Conservation (phyloP, 371 early-diverging fungal genomes). For the Rhizopus sp. region DNA sequence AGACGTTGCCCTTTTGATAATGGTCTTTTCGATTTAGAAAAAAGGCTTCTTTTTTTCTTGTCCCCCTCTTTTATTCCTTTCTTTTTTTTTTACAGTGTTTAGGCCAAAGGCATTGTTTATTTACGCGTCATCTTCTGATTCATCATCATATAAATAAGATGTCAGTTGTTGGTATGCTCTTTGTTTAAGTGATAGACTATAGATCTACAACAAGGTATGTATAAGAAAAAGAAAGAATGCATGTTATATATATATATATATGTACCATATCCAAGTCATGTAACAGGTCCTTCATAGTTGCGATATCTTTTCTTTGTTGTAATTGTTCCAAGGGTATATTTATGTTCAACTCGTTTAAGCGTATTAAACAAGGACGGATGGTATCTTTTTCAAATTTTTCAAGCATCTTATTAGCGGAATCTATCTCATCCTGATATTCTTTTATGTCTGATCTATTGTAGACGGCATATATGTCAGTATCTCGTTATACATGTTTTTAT, state of each 20-base stretch:
- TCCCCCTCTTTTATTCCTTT: no score
- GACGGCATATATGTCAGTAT: not conserved
- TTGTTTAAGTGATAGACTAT: slow-evolving; percentile 7
- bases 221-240: not conserved
- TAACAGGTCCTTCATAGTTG: not conserved
- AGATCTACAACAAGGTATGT: not conserved
- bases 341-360: slow-evolving; percentile 4
- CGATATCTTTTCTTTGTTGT: not conserved
- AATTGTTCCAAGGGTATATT: slow-evolving; percentile 1
- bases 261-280: slow-evolving; percentile 8
- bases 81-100: no score
- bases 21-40: no score
- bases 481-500: no score
- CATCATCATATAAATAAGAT: slow-evolving; percentile 3
- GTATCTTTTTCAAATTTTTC: slow-evolving; percentile 11
- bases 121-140: not conserved
- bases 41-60: no score
- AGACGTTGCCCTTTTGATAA: no score
- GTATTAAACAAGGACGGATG: slow-evolving; percentile 7
- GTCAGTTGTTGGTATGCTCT: slow-evolving; percentile 17
- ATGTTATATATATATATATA: no score
- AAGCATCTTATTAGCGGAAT: slow-evolving; percentile 1
- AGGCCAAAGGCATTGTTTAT: no score
- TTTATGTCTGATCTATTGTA: slow-evolving; percentile 16
- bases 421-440: slow-evolving; percentile 5